Evolutionary conservation across 2,329 filamentous ascomycete genomes (phyloP).

Genomic region (Colletotrichum tofieldiae): DNA sequence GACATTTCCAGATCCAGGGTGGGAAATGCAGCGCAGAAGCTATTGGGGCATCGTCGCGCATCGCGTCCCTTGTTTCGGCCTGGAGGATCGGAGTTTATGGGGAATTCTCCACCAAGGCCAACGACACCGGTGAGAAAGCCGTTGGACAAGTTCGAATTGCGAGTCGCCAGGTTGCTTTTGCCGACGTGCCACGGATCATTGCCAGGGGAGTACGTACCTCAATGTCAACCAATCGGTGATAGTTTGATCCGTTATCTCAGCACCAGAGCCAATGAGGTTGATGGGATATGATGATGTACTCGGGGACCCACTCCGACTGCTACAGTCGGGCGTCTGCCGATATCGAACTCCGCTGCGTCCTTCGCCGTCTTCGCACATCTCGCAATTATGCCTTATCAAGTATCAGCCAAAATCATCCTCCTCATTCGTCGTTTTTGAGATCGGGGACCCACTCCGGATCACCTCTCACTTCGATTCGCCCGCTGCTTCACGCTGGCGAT

Average conservation of each 20-base stretch:
- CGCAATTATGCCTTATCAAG: slow-evolving; percentile 35
- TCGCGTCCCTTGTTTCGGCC: slow-evolving; percentile 1
- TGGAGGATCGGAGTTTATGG: slow-evolving; percentile 22
- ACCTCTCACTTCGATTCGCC: not conserved
- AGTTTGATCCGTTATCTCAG: not conserved
- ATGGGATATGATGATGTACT: not conserved
- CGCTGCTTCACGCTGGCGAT: slow-evolving; percentile 3
- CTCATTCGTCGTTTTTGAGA: slow-evolving; percentile 23
- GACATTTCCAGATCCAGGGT: not conserved
- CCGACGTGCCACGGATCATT: slow-evolving; percentile 15
- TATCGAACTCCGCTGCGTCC: not conserved
- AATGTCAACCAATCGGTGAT: not conserved
- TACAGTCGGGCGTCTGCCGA: slow-evolving; percentile 15
- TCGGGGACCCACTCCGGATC: slow-evolving; percentile 40
- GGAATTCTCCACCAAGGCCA: not conserved
- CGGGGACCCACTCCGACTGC: slow-evolving; percentile 41
- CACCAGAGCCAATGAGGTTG: not conserved
- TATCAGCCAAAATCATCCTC: slow-evolving; percentile 1
- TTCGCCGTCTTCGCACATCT: slow-evolving; percentile 3
- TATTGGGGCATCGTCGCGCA: not conserved
- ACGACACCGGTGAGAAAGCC: slow-evolving; percentile 1
- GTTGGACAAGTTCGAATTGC: not conserved
- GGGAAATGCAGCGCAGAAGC: not conserved
- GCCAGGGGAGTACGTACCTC: not conserved
- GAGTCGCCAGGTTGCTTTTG: slow-evolving; percentile 15